Base-by-base conservation (phyloP, 495 filamentous ascomycete species). In the Chlorociboria aeruginascens region DNA sequence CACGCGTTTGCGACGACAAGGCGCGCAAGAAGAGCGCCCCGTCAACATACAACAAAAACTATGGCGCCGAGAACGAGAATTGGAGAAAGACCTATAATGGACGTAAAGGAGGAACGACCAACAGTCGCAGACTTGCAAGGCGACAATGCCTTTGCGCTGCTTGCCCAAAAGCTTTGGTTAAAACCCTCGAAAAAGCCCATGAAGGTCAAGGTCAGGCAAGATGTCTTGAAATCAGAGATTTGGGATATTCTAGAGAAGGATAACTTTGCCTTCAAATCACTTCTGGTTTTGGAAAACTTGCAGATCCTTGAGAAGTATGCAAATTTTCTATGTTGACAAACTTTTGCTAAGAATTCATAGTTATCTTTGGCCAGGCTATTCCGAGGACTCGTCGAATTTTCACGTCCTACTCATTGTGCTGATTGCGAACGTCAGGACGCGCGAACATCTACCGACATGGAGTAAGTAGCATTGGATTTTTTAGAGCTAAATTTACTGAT, bases 301-400 rank as follows among this genome's bases (percentile, higher is more conserved):
- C 90, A 94, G 66, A 76, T 93, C 35, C 65, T 99, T 46, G 92
- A 99, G 59, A 88, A 78, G 82, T 89, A 69, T 9, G 70, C 6
- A 32, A 12, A 40, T 40, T 9, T 16, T 3, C 16, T 20, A n/a
- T 8, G 10, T 30, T 25, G 14, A 25, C 31, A 4, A 14, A 25
- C 14, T n/a, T 17, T 29, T 30, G 49, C 57, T 64, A 51, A 66
- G 55, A 29, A n/a, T 10, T 29, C 36, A 32, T 46, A 90, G 85
- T 61, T 95, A 86, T 59, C 76, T 99, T 20, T 99, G 93, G 92
- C 92, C 90, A 17, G 83, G 84, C 41, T 99, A 90, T 61, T 77
- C 73, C 35, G 89, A 96, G 54, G 80, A 89, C 59, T 80, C 88
- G 25, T 90, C 87, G 32, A 90, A 97, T 63, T 82, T 85, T 55